phyloP scores from a whole-genome alignment of 345 rosid genomes.

The Moricandia arvensis region DNA sequence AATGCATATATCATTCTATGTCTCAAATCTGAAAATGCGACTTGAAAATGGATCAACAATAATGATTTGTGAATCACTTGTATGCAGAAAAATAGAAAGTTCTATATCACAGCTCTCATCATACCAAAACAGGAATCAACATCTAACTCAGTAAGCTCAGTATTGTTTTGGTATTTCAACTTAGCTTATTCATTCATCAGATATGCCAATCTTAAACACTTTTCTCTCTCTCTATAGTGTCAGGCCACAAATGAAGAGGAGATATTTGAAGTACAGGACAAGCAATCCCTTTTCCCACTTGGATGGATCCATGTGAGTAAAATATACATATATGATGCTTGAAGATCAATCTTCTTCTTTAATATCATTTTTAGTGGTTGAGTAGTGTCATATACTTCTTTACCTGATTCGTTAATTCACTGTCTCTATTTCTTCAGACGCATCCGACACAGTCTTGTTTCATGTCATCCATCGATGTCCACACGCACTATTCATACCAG shows the following conservation, averaged over 20 bases:
- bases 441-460: conserved; percentile 99
- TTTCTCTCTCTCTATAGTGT: conserved; percentile 52
- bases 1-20: background rate
- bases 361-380: background rate
- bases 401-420: conserved; percentile 19
- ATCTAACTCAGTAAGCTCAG: conserved; percentile 69
- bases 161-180: conserved; percentile 10
- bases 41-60: background rate
- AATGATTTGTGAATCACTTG: conserved; percentile 23
- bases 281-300: conserved; percentile 83
- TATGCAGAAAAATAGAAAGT: conserved; percentile 85
- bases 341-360: background rate
- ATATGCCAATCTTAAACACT: background rate
- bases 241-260: conserved; percentile 97
- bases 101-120: conserved; percentile 81
- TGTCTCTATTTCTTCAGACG: conserved; percentile 53
- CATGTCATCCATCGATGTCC: conserved; percentile 97
- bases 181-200: background rate
- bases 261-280: conserved; percentile 97
- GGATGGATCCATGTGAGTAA: conserved; percentile 99
- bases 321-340: background rate
- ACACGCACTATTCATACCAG: conserved; percentile 98
- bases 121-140: conserved; percentile 98
- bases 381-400: background rate
- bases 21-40: background rate